Evolutionary conservation across 441 rosid species (phyloP).

Genomic region (Hypseocharis bilobata): DNA sequence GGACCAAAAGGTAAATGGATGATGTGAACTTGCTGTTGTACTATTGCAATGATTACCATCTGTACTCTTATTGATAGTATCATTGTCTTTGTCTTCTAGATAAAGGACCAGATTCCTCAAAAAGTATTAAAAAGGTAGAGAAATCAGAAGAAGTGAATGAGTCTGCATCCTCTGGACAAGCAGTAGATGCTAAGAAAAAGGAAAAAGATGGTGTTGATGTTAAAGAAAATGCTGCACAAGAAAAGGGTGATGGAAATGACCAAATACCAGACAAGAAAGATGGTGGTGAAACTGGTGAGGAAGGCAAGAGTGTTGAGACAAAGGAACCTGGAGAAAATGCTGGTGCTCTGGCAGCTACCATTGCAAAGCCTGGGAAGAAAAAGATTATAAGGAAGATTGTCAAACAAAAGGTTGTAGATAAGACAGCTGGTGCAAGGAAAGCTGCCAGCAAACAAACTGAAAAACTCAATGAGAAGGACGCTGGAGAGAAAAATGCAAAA

Average conservation of each 20-base stretch:
- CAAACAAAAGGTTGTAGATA: slow-evolving; percentile 45
- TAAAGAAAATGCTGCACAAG: slow-evolving; percentile 33
- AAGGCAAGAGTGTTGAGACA: slow-evolving; percentile 33
- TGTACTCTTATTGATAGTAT: slow-evolving; percentile 10
- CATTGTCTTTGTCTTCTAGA: slow-evolving; percentile 25
- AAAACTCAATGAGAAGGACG: slow-evolving; percentile 34
- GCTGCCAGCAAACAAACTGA: slow-evolving; percentile 37
- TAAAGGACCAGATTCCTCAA: slow-evolving; percentile 32
- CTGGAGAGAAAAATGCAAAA: slow-evolving; percentile 32
- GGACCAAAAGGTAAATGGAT: slow-evolving; percentile 45
- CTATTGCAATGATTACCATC: slow-evolving; percentile 8
- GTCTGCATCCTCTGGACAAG: slow-evolving; percentile 28
- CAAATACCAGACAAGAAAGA: slow-evolving; percentile 31
- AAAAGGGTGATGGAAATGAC: slow-evolving; percentile 27
- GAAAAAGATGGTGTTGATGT: slow-evolving; percentile 30
- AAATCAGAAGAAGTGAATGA: slow-evolving; percentile 35
- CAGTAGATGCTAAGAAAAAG: slow-evolving; percentile 22
- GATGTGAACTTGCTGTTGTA: slow-evolving; percentile 8
- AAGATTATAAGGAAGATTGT: slow-evolving; percentile 75
- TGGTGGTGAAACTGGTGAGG: slow-evolving; percentile 26
- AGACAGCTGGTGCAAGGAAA: slow-evolving; percentile 34
- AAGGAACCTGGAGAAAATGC: slow-evolving; percentile 35
- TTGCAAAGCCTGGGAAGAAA: slow-evolving; percentile 55
- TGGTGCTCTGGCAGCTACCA: slow-evolving; percentile 34
- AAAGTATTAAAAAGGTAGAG: slow-evolving; percentile 31